Conservation (phyloP, 1,139 yeast species). For the Pneumocystis carinii region DNA sequence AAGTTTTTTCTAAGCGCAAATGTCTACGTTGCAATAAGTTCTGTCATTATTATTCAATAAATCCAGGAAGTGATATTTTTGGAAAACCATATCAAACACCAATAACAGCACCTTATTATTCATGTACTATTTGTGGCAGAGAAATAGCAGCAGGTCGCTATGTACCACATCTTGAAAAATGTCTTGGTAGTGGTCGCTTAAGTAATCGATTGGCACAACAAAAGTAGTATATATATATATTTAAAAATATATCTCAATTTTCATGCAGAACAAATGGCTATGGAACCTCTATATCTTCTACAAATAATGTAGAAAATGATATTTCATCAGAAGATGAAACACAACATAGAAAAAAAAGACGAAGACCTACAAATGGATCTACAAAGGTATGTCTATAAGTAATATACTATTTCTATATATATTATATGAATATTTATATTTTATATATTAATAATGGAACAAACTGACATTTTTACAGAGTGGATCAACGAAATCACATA, state of each 20-base stretch:
- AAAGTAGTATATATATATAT: neutral
- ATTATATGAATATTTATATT: neutral
- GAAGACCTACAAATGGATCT: neutral
- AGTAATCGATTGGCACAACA: neutral
- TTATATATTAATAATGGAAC: neutral
- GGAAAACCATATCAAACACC: neutral
- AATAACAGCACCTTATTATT: constrained; percentile 35
- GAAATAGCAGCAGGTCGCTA: constrained; percentile 81
- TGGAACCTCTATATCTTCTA: neutral
- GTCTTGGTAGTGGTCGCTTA: constrained; percentile 34
- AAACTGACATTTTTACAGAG: neutral
- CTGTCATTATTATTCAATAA: neutral
- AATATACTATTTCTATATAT: neutral
- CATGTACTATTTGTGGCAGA: constrained; percentile 67
- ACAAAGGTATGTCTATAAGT: neutral
- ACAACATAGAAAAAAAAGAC: neutral
- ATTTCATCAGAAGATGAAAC: neutral
- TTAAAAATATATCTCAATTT: neutral
- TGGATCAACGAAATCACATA: neutral
- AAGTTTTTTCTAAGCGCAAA: neutral
- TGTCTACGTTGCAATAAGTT: neutral
- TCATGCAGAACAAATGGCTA: neutral
- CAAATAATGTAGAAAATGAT: neutral
- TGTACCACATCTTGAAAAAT: constrained; percentile 84
- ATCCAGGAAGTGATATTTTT: neutral